Evolutionary conservation across 2,329 filamentous ascomycete species (phyloP).

Genomic region (Diaporthe caulivora): DNA sequence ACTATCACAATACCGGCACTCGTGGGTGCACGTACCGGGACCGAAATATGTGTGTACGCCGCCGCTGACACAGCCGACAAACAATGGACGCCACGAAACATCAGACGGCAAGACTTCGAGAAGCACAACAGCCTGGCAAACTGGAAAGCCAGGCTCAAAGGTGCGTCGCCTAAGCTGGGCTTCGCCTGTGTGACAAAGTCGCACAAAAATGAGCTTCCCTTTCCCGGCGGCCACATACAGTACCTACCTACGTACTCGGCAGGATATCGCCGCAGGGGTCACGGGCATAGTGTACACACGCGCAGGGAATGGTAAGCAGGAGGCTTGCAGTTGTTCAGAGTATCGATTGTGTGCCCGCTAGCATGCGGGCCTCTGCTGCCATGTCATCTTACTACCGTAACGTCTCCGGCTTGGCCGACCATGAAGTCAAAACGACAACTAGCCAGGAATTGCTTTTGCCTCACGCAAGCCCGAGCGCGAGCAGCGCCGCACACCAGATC

Average conservation of each 20-base stretch:
- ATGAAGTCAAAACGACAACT: constrained; percentile 5
- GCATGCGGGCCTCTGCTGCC: not conserved
- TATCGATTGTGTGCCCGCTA: not conserved
- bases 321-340: constrained; percentile 21
- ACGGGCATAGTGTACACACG: constrained; percentile 5
- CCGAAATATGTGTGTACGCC: constrained; percentile 3
- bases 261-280: not conserved
- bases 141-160: not conserved
- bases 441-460: constrained; percentile 5
- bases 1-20: not conserved
- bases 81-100: constrained; percentile 25
- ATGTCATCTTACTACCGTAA: not conserved
- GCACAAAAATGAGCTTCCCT: constrained; percentile 6
- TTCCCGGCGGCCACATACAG: constrained; percentile 33
- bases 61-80: constrained; percentile 19
- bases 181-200: constrained; percentile 10
- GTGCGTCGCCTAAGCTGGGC: not conserved
- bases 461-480: constrained; percentile 16
- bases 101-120: constrained; percentile 12
- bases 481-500: not conserved
- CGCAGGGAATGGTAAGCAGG: not conserved
- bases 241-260: not conserved
- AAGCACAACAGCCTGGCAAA: constrained; percentile 10
- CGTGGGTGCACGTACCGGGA: constrained; percentile 3
- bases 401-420: constrained; percentile 16